phyloP scores from a whole-genome alignment of 257 asterid species.

The Lycium barbarum region DNA sequence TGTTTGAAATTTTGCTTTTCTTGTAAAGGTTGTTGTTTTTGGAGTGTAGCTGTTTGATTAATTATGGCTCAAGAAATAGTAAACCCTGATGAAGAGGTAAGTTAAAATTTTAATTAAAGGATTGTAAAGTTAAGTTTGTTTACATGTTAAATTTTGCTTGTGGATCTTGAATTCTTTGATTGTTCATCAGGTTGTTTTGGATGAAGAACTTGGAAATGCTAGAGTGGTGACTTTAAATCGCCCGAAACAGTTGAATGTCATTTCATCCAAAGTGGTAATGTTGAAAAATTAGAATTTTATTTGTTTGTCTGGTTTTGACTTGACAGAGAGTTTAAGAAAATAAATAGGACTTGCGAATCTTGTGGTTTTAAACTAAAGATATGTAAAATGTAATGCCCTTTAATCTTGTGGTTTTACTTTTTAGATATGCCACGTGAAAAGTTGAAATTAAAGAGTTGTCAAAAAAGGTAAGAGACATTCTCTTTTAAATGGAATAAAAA shows the following conservation, averaged over 20 bases:
- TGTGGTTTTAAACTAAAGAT: too few species aligned
- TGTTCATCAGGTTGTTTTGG: slow-evolving; percentile 69
- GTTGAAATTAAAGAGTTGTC: too few species aligned
- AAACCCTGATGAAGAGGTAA: slow-evolving; percentile 64
- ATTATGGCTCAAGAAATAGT: slow-evolving; percentile 56
- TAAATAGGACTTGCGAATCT: too few species aligned
- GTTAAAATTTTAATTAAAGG: slow-evolving; percentile 22
- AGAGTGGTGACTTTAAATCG: slow-evolving; percentile 81
- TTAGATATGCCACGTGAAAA: too few species aligned
- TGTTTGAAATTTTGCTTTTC: too few species aligned
- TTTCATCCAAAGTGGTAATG: slow-evolving; percentile 83
- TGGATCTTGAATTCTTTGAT: neutral
- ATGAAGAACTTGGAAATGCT: slow-evolving; percentile 67
- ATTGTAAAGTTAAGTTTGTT: neutral
- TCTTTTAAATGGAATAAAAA: too few species aligned
- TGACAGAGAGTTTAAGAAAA: neutral
- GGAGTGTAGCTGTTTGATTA: slow-evolving; percentile 31
- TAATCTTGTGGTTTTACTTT: too few species aligned
- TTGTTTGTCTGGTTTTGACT: too few species aligned
- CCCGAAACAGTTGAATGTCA: slow-evolving; percentile 85
- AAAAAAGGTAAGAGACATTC: too few species aligned
- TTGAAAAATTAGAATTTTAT: slow-evolving; percentile 27
- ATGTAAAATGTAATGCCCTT: too few species aligned
- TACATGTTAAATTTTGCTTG: neutral
- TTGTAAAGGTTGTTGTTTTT: slow-evolving; percentile 2